These are phyloP conservation scores for Diaporthe caulivora DNA, from an alignment of 2,329 filamentous ascomycete species.

Conservation along the genomic window DNA sequence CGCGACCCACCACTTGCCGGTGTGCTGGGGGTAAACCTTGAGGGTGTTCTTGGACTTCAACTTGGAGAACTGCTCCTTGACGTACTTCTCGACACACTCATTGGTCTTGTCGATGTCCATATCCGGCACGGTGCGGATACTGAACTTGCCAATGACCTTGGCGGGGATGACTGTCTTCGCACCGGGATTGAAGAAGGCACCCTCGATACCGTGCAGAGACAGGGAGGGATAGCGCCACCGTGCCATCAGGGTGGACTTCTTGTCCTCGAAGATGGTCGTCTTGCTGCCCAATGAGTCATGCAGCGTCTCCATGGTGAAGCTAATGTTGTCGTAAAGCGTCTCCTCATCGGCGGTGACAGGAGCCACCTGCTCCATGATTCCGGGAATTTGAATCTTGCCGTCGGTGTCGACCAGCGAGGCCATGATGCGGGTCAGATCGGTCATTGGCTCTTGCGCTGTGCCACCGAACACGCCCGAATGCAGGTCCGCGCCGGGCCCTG, in stretches of 20 bases:
- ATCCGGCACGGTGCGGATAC: conserved; percentile 95
- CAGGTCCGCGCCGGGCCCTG: conserved; percentile 91
- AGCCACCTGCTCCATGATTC: conserved; percentile 92
- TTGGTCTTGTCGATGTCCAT: conserved; percentile 96
- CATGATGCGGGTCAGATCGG: conserved; percentile 87
- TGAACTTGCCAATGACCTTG: conserved; percentile 98
- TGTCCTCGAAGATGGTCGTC: conserved; percentile 88
- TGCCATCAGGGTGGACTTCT: conserved; percentile 93
- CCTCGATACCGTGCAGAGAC: conserved; percentile 94
- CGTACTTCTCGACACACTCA: conserved; percentile 83
- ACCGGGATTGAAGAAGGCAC: conserved; percentile 91
- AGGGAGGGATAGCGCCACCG: conserved; percentile 96
- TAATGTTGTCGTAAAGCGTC: conserved; percentile 87
- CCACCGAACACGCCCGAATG: conserved; percentile 98
- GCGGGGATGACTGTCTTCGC: conserved; percentile 99
- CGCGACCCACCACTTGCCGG: conserved; percentile 98
- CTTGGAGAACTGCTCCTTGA: conserved; percentile 87
- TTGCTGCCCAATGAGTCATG: conserved; percentile 91
- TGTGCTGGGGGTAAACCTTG: conserved; percentile 85
- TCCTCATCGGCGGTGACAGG: conserved; percentile 89
- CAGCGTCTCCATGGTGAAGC: conserved; percentile 96
- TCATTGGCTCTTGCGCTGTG: conserved; percentile 98
- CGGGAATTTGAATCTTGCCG: conserved; percentile 95
- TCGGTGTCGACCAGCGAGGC: conserved; percentile 87
- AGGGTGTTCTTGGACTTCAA: conserved; percentile 93